phyloP scores from a whole-genome alignment of 2,329 filamentous ascomycete genomes.

The Alternaria triticina region DNA sequence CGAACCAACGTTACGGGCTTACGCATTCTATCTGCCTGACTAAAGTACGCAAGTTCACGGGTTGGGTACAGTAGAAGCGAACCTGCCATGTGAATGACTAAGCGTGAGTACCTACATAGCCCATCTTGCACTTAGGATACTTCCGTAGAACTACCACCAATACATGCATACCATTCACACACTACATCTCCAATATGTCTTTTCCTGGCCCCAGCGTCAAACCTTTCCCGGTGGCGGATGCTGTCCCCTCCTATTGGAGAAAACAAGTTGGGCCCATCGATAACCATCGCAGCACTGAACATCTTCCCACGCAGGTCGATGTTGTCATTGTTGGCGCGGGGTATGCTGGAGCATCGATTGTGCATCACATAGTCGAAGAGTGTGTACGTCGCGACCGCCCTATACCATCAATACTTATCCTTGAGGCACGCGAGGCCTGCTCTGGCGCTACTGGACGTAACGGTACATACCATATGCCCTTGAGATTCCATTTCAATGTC shows the following conservation, averaged over 20 bases:
- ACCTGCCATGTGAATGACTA: background rate
- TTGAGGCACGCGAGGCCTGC: conserved; percentile 60
- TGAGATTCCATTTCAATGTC: background rate
- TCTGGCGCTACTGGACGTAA: conserved; percentile 63
- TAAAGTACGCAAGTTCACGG: background rate
- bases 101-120: background rate
- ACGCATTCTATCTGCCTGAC: background rate
- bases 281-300: conserved; percentile 16
- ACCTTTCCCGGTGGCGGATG: conserved; percentile 11
- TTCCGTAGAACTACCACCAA: background rate
- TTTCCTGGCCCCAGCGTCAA: background rate
- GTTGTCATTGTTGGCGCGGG: conserved; percentile 21
- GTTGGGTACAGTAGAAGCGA: background rate
- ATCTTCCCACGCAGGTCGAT: conserved; percentile 3
- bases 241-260: conserved; percentile 13
- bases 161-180: background rate
- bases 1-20: background rate
- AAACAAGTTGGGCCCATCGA: conserved; percentile 10
- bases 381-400: background rate
- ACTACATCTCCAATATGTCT: background rate
- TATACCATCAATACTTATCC: conserved; percentile 22
- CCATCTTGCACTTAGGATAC: background rate
- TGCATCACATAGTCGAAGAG: conserved; percentile 17
- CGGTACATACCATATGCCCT: conserved; percentile 45
- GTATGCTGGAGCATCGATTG: conserved; percentile 18